Conservation (phyloP, 2,329 filamentous ascomycete species). For the Cryphonectria nitschkei region DNA sequence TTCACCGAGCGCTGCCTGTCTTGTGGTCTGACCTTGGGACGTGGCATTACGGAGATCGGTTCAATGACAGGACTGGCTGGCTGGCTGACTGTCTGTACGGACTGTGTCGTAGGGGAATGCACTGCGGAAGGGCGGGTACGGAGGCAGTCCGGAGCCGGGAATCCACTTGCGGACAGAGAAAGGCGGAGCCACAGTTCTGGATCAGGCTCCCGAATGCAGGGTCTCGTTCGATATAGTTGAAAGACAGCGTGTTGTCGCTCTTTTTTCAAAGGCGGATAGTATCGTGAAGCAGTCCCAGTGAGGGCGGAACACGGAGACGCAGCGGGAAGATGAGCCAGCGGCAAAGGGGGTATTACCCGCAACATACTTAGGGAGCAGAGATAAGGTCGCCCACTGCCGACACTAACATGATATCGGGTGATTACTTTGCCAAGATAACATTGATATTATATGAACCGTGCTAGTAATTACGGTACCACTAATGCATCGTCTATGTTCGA, state of each 20-base stretch:
- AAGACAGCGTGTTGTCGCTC: not conserved
- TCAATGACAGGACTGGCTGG: not conserved
- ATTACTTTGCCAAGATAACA: not conserved
- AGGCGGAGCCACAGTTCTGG: not conserved
- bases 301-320: not conserved
- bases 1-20: slow-evolving; percentile 25
- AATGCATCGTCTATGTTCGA: not conserved
- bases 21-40: slow-evolving; percentile 24
- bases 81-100: not conserved
- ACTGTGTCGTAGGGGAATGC: not conserved
- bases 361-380: not conserved
- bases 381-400: not conserved
- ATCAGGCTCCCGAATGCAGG: not conserved
- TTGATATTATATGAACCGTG: not conserved
- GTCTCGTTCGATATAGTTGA: not conserved
- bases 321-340: not conserved
- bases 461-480: not conserved
- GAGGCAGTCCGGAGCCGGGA: slow-evolving; percentile 7
- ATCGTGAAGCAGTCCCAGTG: not conserved
- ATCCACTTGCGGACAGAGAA: not conserved
- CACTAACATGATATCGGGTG: not conserved
- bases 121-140: slow-evolving; percentile 13
- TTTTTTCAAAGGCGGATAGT: not conserved
- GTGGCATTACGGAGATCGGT: slow-evolving; percentile 17
- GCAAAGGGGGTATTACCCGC: not conserved